Conservation (phyloP, 2,329 filamentous ascomycete species). For the Trichoderma atroviride region DNA sequence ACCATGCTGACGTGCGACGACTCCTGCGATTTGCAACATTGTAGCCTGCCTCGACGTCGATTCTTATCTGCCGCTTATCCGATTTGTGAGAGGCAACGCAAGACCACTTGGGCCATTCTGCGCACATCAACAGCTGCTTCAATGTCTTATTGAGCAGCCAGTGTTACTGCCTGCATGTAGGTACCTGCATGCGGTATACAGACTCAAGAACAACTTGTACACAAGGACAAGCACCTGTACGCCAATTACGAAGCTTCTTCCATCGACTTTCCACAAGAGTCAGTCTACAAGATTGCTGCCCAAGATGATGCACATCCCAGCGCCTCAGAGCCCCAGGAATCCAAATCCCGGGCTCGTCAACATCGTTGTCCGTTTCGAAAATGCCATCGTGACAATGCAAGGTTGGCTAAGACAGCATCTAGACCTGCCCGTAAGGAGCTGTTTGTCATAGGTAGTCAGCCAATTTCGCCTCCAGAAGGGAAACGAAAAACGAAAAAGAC, state of each 20-base stretch:
- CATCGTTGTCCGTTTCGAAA: slow-evolving; percentile 10
- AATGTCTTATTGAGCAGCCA: not conserved
- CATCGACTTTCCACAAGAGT: not conserved
- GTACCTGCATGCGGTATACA: not conserved
- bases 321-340: not conserved
- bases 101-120: not conserved
- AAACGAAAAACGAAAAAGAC: slow-evolving; percentile 7
- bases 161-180: not conserved
- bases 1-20: slow-evolving; percentile 26
- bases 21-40: slow-evolving; percentile 3
- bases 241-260: not conserved
- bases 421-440: not conserved
- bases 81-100: slow-evolving; percentile 1
- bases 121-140: not conserved
- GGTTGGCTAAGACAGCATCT: slow-evolving; percentile 8
- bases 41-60: not conserved
- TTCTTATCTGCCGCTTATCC: slow-evolving; percentile 13
- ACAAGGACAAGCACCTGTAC: not conserved
- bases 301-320: not conserved
- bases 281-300: not conserved
- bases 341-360: not conserved
- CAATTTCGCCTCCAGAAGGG: slow-evolving; percentile 18
- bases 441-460: slow-evolving; percentile 23
- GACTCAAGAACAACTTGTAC: not conserved
- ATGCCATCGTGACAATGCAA: slow-evolving; percentile 24